Conservation (phyloP, 2,329 filamentous ascomycete species). For the Grosmannia serpens region DNA sequence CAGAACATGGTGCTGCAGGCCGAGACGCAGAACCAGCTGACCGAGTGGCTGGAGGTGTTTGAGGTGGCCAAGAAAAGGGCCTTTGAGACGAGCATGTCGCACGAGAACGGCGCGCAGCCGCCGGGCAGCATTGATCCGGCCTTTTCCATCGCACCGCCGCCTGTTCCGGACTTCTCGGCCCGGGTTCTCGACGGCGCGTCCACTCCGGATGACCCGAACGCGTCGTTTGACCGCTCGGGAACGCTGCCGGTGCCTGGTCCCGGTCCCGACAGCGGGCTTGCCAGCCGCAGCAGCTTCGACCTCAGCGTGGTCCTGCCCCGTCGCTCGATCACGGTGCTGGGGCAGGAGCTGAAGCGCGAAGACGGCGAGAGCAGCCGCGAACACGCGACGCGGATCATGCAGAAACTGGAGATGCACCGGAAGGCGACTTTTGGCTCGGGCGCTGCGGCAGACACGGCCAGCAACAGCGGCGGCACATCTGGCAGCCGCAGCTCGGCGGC, state of each 20-base stretch:
- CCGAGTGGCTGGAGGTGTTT: conserved; percentile 88
- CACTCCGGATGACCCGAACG: conserved; percentile 24
- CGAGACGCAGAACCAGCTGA: conserved; percentile 84
- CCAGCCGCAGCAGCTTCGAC: conserved; percentile 58
- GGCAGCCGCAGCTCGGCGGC: conserved; percentile 17
- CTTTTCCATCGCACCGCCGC: conserved; percentile 83
- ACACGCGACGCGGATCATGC: conserved; percentile 79
- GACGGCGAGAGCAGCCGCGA: conserved; percentile 69
- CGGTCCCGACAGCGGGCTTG: conserved; percentile 56
- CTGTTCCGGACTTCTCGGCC: conserved; percentile 82
- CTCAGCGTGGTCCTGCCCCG: conserved; percentile 35
- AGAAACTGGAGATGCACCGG: conserved; percentile 81
- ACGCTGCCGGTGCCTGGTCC: conserved; percentile 52
- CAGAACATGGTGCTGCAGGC: conserved; percentile 81
- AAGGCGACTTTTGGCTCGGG: conserved; percentile 47
- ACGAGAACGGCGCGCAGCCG: conserved; percentile 32
- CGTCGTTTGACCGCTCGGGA: conserved; percentile 44
- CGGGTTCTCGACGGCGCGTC: conserved; percentile 42
- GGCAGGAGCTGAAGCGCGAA: conserved; percentile 41
- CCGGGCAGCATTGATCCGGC: conserved; percentile 53
- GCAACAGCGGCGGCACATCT: background rate
- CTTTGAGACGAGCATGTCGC: conserved; percentile 58
- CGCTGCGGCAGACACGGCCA: background rate
- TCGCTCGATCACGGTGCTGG: conserved; percentile 43
- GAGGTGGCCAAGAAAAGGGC: conserved; percentile 90